Evolutionary conservation across 148 eudicot species (phyloP).

Genomic region (Spergularia bocconei): DNA sequence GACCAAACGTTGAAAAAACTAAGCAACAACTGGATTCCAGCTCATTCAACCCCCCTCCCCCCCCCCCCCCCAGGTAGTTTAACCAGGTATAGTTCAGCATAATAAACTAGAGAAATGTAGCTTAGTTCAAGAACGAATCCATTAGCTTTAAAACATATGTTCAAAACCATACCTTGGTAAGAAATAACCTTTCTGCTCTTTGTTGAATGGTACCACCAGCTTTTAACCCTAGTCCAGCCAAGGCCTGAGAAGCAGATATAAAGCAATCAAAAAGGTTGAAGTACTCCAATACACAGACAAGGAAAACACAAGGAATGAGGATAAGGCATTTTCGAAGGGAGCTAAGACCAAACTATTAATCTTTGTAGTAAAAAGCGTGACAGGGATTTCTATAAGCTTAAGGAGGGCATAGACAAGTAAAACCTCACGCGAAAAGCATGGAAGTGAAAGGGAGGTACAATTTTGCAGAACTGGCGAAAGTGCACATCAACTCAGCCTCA

Average conservation of each 20-base stretch:
- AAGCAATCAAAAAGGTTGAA: neutral
- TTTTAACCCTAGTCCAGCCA: conserved; percentile 86
- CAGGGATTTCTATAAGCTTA: no score
- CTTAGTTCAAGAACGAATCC: neutral
- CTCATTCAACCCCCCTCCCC: no score
- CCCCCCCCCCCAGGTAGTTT: neutral
- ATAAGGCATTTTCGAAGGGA: no score
- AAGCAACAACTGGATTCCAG: neutral
- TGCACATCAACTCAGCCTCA: neutral
- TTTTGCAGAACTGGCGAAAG: neutral
- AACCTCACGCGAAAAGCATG: neutral
- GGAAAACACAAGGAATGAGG: neutral
- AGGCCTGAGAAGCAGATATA: conserved; percentile 49
- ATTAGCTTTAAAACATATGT: neutral
- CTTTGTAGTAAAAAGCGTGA: no score
- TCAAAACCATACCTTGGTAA: conserved; percentile 63
- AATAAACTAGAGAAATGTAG: neutral
- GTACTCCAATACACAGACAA: conserved; percentile 2
- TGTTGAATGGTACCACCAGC: conserved; percentile 86
- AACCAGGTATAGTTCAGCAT: neutral
- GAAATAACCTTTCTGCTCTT: conserved; percentile 97
- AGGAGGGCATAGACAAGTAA: neutral
- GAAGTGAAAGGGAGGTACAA: neutral
- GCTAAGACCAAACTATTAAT: neutral
- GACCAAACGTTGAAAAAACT: neutral